Evolutionary conservation across 306 rosid species (phyloP).

Genomic region (Abrus pulchellus): DNA sequence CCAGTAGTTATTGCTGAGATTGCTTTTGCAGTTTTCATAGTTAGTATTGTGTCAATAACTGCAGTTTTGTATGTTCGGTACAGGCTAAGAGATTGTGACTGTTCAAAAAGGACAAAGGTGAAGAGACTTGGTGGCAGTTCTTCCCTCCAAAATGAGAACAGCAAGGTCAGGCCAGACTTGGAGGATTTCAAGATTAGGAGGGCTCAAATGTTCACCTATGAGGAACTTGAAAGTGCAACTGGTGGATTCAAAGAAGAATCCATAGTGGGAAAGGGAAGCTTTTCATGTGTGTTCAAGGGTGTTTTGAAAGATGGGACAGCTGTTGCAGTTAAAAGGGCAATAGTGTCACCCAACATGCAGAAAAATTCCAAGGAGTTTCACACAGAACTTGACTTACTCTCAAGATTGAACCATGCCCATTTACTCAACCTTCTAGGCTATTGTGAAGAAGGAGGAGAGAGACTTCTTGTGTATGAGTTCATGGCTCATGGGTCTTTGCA

Average conservation of each 20-base stretch:
- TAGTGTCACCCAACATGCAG: slow-evolving; percentile 78
- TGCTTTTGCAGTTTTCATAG: slow-evolving; percentile 73
- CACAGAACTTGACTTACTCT: slow-evolving; percentile 86
- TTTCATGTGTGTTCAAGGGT: slow-evolving; percentile 86
- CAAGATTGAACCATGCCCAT: slow-evolving; percentile 90
- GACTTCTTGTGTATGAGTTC: slow-evolving; percentile 92
- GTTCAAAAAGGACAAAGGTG: slow-evolving; percentile 57
- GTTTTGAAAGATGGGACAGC: slow-evolving; percentile 81
- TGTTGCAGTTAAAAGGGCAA: slow-evolving; percentile 89
- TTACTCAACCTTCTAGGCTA: slow-evolving; percentile 87
- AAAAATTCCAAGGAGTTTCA: slow-evolving; percentile 88
- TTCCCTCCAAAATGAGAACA: slow-evolving; percentile 61
- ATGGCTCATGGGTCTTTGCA: slow-evolving; percentile 94
- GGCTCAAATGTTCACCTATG: slow-evolving; percentile 82
- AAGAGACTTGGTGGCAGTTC: slow-evolving; percentile 58
- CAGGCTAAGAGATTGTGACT: slow-evolving; percentile 71
- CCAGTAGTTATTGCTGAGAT: slow-evolving; percentile 78
- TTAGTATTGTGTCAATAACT: slow-evolving; percentile 68
- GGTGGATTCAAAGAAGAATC: slow-evolving; percentile 81
- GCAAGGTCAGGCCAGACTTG: slow-evolving; percentile 68
- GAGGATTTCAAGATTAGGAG: slow-evolving; percentile 81
- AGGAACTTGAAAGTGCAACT: slow-evolving; percentile 84
- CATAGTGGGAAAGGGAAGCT: slow-evolving; percentile 92
- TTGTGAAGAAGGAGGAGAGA: slow-evolving; percentile 89
- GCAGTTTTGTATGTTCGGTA: slow-evolving; percentile 77